Evolutionary conservation across 495 filamentous ascomycete species (phyloP), one percentile per base, ranked within the genome.

Genomic region (Podospora fimiseda): DNA sequence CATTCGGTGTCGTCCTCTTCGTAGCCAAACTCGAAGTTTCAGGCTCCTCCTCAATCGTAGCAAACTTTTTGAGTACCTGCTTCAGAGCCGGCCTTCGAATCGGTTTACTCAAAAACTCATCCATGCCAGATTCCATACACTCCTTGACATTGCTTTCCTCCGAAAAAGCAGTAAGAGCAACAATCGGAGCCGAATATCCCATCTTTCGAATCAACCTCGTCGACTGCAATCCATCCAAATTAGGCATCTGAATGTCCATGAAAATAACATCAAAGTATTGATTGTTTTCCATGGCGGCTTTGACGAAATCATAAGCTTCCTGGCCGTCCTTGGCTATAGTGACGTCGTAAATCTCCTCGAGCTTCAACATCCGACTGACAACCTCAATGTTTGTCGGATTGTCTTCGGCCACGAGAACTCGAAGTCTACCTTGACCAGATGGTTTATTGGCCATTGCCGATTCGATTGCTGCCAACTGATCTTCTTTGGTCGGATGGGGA

Each of bases 211-310:
- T 95, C 14, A 93, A 75, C n/a, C 87, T 78, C 0, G 91, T 95
- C 43, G 85, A 90, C 65, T 95, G 81, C 20, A 95, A 76, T 3
- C 91, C 91, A 56, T 95, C 89, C 9, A 96, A 78, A 61, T 91
- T 92, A 15, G 91, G 91, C 91, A 96, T 96, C 75, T 92, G 75
- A 42, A 95, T 87, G 66, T 95, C 90, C 90, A 95, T 95, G 65
- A 95, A 92, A 42, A 95, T 93, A 13, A 95, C 71, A 57, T 92
- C 83, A 63, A 90, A 95, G 22, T 78, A 77, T 41, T 77, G 74
- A 48, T 80, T 76, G 23, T 80, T 76, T 30, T 85, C 82, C 86
- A 95, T 90, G 55, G 80, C 85, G 13, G 81, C 80, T 61, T 89
- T 89, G 39, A 96, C 91, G 7, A 84, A 76, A 42, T 95, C 89